Conservation (phyloP, 805 yeast genomes). For the Schwanniomyces occidentalis region DNA sequence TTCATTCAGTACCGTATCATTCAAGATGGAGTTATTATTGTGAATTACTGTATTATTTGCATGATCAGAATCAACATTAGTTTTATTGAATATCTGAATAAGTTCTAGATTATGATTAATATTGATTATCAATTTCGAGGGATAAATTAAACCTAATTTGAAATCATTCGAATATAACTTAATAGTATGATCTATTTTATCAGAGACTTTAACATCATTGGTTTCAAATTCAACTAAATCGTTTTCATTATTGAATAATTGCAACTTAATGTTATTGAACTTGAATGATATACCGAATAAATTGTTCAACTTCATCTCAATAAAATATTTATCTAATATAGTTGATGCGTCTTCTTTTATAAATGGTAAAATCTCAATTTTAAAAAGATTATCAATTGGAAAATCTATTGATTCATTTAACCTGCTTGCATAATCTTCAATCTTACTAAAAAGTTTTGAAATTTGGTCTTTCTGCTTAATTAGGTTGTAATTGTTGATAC, state of each 20-base stretch:
- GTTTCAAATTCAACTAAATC: constrained; percentile 11
- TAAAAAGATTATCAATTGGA: constrained; percentile 38
- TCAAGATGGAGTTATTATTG: constrained; percentile 9
- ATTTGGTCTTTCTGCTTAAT: constrained; percentile 18
- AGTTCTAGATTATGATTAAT: constrained; percentile 19
- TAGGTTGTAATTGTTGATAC: constrained; percentile 28
- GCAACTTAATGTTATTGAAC: constrained; percentile 21
- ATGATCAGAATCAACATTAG: constrained; percentile 3
- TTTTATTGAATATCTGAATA: constrained; percentile 7
- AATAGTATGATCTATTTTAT: constrained; percentile 12
- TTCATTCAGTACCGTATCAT: constrained; percentile 8
- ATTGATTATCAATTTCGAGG: constrained; percentile 14
- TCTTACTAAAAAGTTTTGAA: constrained; percentile 17
- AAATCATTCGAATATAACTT: constrained; percentile 26
- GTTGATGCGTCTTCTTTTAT: constrained; percentile 28
- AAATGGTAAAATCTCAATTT: constrained; percentile 33
- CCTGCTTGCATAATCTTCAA: constrained; percentile 14
- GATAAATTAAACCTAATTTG: constrained; percentile 33
- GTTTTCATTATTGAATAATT: constrained; percentile 16
- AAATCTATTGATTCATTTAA: constrained; percentile 22
- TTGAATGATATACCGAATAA: constrained; percentile 22
- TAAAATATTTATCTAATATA: constrained; percentile 32
- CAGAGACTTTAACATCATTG: constrained; percentile 7
- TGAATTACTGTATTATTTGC: constrained; percentile 5
- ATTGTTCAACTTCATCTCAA: constrained; percentile 36